These are phyloP conservation scores for Lachancea waltii DNA, from an alignment of 805 yeast genomes.

Conservation along the genomic window DNA sequence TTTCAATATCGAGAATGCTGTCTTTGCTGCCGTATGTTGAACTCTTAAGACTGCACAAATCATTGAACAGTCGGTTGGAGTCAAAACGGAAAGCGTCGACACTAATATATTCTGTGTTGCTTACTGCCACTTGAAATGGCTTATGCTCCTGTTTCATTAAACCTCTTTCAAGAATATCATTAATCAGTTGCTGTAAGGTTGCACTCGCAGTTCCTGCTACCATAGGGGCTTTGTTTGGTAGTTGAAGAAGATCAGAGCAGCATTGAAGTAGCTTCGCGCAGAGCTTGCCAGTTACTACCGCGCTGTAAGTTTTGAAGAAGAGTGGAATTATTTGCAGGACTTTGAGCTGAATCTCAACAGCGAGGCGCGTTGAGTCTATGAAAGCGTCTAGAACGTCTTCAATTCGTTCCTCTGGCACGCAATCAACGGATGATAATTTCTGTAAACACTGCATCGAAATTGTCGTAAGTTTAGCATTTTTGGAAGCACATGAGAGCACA, in stretches of 20 bases:
- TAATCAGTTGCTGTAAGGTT: constrained; percentile 78
- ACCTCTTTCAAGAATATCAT: constrained; percentile 68
- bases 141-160: constrained; percentile 16
- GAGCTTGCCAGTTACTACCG: constrained; percentile 46
- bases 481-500: constrained; percentile 61
- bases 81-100: constrained; percentile 57
- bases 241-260: constrained; percentile 60
- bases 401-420: constrained; percentile 49
- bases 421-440: constrained; percentile 45
- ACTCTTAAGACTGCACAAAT: constrained; percentile 51
- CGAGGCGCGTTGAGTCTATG: constrained; percentile 65
- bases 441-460: constrained; percentile 69
- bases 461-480: constrained; percentile 66
- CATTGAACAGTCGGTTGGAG: constrained; percentile 62
- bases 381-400: constrained; percentile 59
- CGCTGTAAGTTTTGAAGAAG: constrained; percentile 57
- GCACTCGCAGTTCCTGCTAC: constrained; percentile 91
- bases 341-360: constrained; percentile 79
- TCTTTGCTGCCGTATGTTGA: constrained; percentile 53
- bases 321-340: constrained; percentile 78
- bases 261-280: constrained; percentile 56
- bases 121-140: constrained; percentile 36
- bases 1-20: constrained; percentile 43
- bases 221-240: constrained; percentile 61
- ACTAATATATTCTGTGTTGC: constrained; percentile 37